A percentile compares a stretch with the other conserved stretches of the same genome.
Evolutionary conservation across 2,329 filamentous ascomycete species (phyloP).

Genomic region (Rhytidhysteron rufulum): DNA sequence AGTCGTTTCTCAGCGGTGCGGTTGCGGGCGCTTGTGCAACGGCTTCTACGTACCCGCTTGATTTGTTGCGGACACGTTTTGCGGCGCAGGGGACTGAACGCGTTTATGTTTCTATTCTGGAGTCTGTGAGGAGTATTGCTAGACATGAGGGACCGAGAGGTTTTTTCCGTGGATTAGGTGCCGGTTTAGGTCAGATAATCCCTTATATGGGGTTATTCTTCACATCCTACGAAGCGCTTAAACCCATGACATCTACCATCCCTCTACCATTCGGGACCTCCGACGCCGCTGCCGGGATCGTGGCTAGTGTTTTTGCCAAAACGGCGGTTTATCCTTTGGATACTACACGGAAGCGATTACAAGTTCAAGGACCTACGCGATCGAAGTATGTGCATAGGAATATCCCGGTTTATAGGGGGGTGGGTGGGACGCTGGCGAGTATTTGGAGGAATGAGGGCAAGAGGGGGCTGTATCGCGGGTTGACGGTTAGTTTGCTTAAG

Average conservation of each 20-base stretch:
- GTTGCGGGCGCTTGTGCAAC: constrained; percentile 79
- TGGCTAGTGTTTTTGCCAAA: constrained; percentile 79
- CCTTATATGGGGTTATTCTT: constrained; percentile 99
- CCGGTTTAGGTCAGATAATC: constrained; percentile 80
- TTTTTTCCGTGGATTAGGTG: constrained; percentile 83
- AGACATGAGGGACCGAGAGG: constrained; percentile 70
- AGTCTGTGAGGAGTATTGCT: constrained; percentile 69
- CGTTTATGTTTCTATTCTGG: constrained; percentile 70
- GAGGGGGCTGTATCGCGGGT: constrained; percentile 78
- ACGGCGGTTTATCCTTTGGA: constrained; percentile 90
- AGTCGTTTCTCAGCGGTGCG: constrained; percentile 81
- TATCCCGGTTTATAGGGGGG: constrained; percentile 75
- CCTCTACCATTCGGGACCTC: constrained; percentile 68
- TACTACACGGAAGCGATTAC: constrained; percentile 84
- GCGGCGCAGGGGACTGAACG: constrained; percentile 83
- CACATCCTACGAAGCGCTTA: constrained; percentile 75
- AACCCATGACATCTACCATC: constrained; percentile 47
- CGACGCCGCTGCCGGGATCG: constrained; percentile 77
- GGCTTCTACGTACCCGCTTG: constrained; percentile 82
- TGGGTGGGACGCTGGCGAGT: constrained; percentile 60
- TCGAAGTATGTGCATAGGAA: constrained; percentile 75
- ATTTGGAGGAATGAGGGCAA: constrained; percentile 72
- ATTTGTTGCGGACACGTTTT: constrained; percentile 89
- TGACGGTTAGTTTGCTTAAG: constrained; percentile 87
- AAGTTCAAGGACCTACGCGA: constrained; percentile 89